Evolutionary conservation across 306 rosid genomes (phyloP).

Genomic region (Fagus sylvatica): DNA sequence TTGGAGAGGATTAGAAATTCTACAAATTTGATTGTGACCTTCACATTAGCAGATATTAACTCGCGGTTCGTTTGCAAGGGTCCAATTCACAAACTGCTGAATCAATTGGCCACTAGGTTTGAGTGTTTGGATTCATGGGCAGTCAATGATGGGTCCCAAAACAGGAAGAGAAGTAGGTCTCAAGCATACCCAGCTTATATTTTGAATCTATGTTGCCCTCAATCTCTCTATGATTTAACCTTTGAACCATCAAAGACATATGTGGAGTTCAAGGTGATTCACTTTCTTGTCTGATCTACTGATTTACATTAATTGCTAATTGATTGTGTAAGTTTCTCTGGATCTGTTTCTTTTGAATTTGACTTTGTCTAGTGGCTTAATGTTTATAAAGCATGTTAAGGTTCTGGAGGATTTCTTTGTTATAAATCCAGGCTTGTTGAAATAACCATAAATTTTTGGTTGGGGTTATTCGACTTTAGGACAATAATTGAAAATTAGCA

Average conservation of each 20-base stretch:
- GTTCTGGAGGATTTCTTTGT: constrained; percentile 17
- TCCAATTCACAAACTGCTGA: constrained; percentile 84
- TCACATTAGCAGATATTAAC: constrained; percentile 76
- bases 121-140: constrained; percentile 44
- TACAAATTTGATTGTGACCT: constrained; percentile 44
- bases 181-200: constrained; percentile 65
- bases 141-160: constrained; percentile 36
- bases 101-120: constrained; percentile 67
- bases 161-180: constrained; percentile 70
- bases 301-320: neutral
- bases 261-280: constrained; percentile 80
- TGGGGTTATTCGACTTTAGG: constrained; percentile 27
- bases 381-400: constrained; percentile 1
- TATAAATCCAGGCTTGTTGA: constrained; percentile 21
- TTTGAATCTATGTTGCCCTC: constrained; percentile 78
- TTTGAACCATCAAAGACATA: constrained; percentile 83
- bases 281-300: constrained; percentile 21
- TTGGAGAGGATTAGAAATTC: constrained; percentile 27
- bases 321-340: constrained; percentile 11
- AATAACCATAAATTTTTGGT: constrained; percentile 13
- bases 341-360: neutral
- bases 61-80: constrained; percentile 81
- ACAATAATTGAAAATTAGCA: constrained; percentile 4
- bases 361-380: constrained; percentile 9
- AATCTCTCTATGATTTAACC: constrained; percentile 70